Evolutionary conservation across 371 early-diverging fungal genomes (phyloP), one percentile per base, ranked within the genome.

Genomic region (Blakeslea trispora): DNA sequence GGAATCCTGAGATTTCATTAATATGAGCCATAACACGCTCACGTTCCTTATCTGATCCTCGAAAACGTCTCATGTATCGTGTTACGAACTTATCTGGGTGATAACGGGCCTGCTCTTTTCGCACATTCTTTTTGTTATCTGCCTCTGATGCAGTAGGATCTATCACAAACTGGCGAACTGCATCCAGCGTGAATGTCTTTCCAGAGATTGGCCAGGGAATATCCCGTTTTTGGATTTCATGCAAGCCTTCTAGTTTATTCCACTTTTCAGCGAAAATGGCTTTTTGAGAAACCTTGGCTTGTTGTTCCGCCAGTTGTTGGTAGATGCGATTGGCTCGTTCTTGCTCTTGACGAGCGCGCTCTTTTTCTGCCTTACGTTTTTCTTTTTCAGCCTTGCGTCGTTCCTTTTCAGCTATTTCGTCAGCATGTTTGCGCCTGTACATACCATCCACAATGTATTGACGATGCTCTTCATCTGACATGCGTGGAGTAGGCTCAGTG

Each of bases 1-100:
- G 44, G 65, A 70, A 72, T 17, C 72, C 66, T 14, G 78, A 70
- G 2, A 77, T 48, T 21, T 74, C 72, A 31, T 74, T 74, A 13
- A 68, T 58, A 32, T 56, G 66, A 15, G 24, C 42, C 11, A 53
- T 31, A 7, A 77, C 35, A 11, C 55, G 55, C 10, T 64, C 48
- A 23, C 49, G 53, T 37, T 74, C 75, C 21, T 61, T 60, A 13
- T 63, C 69, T 5, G 65, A 45, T 44, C 67, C 67, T 40, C 68
- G 45, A 28, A 78, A 71, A 35, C 55, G 61, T 18, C 45, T 48
- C 18, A 67, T 53, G 0, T 75, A 62, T 19, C 66, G 61, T 34
- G 69, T 69, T 28, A 68, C 62, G 50, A 79, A 75, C 42, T 79
- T 79, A 17, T 79, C 79, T 0, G 79, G 79, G 46, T 79, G 79